A percentile compares a stretch with the other conserved stretches of the same genome.
These are phyloP conservation scores for Termitomyces sp. DNA, from an alignment of 768 basidiomycete species.

Conservation along the genomic window DNA sequence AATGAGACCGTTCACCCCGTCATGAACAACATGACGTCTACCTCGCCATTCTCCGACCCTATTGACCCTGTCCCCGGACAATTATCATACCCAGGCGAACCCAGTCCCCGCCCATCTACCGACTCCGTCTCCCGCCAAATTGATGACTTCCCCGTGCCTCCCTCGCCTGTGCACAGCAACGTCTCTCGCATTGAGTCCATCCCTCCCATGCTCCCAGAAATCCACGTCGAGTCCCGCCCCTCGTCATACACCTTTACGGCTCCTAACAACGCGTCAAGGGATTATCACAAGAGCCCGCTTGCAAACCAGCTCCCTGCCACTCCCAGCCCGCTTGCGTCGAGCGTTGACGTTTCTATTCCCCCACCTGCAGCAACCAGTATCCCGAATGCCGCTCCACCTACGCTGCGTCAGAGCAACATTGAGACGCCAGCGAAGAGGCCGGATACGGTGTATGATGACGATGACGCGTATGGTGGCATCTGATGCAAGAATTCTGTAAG, in stretches of 20 bases:
- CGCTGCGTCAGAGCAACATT: slow-evolving; percentile 7
- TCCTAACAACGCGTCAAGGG: slow-evolving; percentile 5
- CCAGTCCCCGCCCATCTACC: slow-evolving; percentile 7
- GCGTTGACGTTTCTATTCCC: slow-evolving; percentile 18
- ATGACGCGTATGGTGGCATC: slow-evolving; percentile 20
- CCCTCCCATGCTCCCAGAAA: slow-evolving; percentile 55
- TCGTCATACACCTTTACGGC: slow-evolving; percentile 13
- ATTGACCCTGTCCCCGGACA: not conserved
- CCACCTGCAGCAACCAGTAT: slow-evolving; percentile 9
- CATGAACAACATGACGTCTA: not conserved
- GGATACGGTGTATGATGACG: slow-evolving; percentile 20
- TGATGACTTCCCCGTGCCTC: slow-evolving; percentile 36
- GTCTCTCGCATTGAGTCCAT: slow-evolving; percentile 43
- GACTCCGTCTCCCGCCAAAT: slow-evolving; percentile 19
- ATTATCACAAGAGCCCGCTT: slow-evolving; percentile 17
- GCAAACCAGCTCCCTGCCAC: slow-evolving; percentile 31
- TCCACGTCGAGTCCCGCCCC: slow-evolving; percentile 37
- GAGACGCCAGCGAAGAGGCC: slow-evolving; percentile 12
- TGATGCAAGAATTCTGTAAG: slow-evolving; percentile 5
- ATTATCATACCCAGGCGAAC: slow-evolving; percentile 6
- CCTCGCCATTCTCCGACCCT: slow-evolving; percentile 24
- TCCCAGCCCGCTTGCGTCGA: slow-evolving; percentile 37
- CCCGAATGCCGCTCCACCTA: slow-evolving; percentile 4
- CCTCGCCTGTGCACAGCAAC: slow-evolving; percentile 29
- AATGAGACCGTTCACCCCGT: slow-evolving; percentile 3